Evolutionary conservation across 257 asterid species (phyloP).

Genomic region (Solanum ahanhuiri): DNA sequence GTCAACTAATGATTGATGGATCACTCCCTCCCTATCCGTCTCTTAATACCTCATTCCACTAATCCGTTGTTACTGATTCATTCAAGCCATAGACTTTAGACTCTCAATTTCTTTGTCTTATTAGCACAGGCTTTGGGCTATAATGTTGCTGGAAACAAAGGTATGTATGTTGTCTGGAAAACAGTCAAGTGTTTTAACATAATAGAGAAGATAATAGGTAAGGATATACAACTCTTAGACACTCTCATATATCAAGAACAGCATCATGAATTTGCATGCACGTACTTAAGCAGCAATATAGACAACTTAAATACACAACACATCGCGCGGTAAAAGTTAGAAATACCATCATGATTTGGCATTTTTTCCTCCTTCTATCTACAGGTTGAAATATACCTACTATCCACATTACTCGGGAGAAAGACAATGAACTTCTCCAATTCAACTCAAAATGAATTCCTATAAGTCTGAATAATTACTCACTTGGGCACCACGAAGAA

Average conservation of each 20-base stretch:
- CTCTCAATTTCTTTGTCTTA: neutral
- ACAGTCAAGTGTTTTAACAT: neutral
- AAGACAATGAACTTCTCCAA: neutral
- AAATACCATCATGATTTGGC: neutral
- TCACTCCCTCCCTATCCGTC: neutral
- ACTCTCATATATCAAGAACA: neutral
- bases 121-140: neutral
- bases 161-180: neutral
- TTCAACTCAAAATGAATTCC: neutral
- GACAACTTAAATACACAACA: neutral
- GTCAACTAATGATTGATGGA: neutral
- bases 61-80: neutral
- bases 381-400: neutral
- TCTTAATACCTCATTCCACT: neutral
- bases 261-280: neutral
- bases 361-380: neutral
- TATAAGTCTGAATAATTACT: slow-evolving; percentile 6
- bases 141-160: neutral
- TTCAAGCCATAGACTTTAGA: neutral
- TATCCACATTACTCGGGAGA: neutral
- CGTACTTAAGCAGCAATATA: neutral
- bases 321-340: neutral
- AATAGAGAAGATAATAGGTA: neutral
- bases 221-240: neutral
- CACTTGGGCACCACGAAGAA: slow-evolving; percentile 99